Evolutionary conservation across 768 basidiomycete species (phyloP), one percentile per base, ranked within the genome.

Genomic region (Polyporus arcularius): DNA sequence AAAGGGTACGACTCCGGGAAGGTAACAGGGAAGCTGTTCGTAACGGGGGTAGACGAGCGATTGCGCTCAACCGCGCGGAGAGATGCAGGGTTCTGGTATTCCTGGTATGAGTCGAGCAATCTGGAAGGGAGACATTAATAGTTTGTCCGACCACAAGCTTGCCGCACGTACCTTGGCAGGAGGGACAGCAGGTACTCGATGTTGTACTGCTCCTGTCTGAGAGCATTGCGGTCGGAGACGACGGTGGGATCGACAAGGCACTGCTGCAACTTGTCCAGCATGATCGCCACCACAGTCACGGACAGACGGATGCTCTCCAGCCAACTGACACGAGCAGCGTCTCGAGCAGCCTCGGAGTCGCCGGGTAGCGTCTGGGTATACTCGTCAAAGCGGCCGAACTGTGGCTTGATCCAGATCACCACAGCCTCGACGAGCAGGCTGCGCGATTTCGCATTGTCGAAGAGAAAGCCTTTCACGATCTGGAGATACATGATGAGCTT

Each of bases 1-100:
- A 97, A 95, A 0, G 96, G 96, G 72, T 98, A 95, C 0, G 95
- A 89, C 64, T 94, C 90, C 0, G 96, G 96, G 75, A 98, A 98
- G 1, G 91, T 89, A 46, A 92, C 86, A 0, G 94, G 95, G 2
- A 82, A 71, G 2, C 78, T 70, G 21, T 86, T 75, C 50, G 86
- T 84, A 30, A 79, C 75, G 3, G 88, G 86, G 2, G 84, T 80
- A 1, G 74, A 78, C 0, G 88, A 81, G 49, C 82, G 84, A 30
- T 82, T 84, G 45, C 84, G 85, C 67, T 90, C 88, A 47, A 98
- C 82, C 2, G 87, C 85, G 55, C 82, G 83, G 42, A 80, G 81
- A 18, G 89, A 90, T 0, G 79, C 82, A 0, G 86, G 78, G 65
- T 75, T 86, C 65, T 90, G 86, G 48, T 93, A 85, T 71, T 98